Base-by-base conservation (phyloP, 495 filamentous ascomycete genomes). In the Penicillium verhagenii region DNA sequence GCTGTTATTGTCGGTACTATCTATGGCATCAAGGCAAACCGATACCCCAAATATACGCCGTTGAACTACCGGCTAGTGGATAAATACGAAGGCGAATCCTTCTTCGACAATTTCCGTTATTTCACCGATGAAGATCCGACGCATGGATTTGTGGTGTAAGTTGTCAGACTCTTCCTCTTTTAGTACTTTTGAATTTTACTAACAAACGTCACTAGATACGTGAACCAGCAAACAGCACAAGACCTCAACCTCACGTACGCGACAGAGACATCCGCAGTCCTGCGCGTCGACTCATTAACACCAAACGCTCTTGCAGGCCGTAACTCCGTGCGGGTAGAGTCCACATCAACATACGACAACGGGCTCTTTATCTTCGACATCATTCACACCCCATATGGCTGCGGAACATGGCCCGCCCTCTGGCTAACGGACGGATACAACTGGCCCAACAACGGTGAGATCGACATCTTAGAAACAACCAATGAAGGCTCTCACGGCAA, bases 371-470 rank as follows among this genome's bases (percentile, higher is more conserved):
- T 84, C 57, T 83, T 82, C 54, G 81, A 84, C 46, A 75, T 82
- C 60, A 46, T 77, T 3, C 77, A 79, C 40, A 68, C 73, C 0
- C 79, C 78, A 14, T 73, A 72, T 43, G 77, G 76, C 16, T 84
- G 80, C 54, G 79, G 70, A 1, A 81, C 79, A 13, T 83, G 80
- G 80, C 79, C 79, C 0, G 81, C 81, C 0, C 79, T 89, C 19
- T 88, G 85, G 85, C 65, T 87, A 7, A 82, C 82, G 1, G 84
- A 80, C 14, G 77, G 80, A 0, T 61, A 72, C 16, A 78, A 81
- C 29, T 88, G 85, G 85, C 85, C 85, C 0, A 47, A 29, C 0
- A 77, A 79, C 40, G 78, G 78, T 7, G 78, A 81, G 54, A 80
- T 81, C 23, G 78, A 81, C 55, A 59, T 80, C 16, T 50, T 81